phyloP scores from a whole-genome alignment of 192 early-diverging fungal genomes.

The Coemansia biformis region DNA sequence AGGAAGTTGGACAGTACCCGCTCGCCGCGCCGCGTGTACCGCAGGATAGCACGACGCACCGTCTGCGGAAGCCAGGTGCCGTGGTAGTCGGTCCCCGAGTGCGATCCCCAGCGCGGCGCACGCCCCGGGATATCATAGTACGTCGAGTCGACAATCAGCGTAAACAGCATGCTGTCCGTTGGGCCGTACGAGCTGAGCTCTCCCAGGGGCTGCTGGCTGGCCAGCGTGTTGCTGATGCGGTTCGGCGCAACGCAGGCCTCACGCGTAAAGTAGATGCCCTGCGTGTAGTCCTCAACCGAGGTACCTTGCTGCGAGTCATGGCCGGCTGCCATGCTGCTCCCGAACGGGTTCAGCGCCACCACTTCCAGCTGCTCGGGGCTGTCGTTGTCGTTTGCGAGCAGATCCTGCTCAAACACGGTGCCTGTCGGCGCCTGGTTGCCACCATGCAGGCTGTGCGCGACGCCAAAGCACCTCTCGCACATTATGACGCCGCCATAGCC shows the following conservation, averaged over 20 bases:
- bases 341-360: constrained; percentile 49
- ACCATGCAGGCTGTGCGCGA: constrained; percentile 26
- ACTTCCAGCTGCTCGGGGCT: constrained; percentile 24
- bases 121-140: constrained; percentile 90
- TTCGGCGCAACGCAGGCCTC: constrained; percentile 36
- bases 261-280: constrained; percentile 46
- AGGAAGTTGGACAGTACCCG: constrained; percentile 85
- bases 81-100: constrained; percentile 89
- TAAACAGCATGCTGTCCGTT: constrained; percentile 57
- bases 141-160: constrained; percentile 69
- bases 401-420: constrained; percentile 10
- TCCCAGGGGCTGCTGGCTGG: constrained; percentile 47
- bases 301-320: background rate
- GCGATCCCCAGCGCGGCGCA: constrained; percentile 87
- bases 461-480: constrained; percentile 48
- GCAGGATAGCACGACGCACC: constrained; percentile 68
- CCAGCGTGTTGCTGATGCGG: constrained; percentile 11
- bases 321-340: constrained; percentile 7
- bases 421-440: background rate
- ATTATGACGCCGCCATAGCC: constrained; percentile 48
- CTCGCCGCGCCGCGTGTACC: constrained; percentile 72
- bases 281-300: constrained; percentile 43
- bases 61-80: constrained; percentile 94
- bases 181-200: constrained; percentile 41
- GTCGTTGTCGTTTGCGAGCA: constrained; percentile 21